Evolutionary conservation across 2,329 filamentous ascomycete genomes (phyloP).

Genomic region (Rutstroemia sp.): DNA sequence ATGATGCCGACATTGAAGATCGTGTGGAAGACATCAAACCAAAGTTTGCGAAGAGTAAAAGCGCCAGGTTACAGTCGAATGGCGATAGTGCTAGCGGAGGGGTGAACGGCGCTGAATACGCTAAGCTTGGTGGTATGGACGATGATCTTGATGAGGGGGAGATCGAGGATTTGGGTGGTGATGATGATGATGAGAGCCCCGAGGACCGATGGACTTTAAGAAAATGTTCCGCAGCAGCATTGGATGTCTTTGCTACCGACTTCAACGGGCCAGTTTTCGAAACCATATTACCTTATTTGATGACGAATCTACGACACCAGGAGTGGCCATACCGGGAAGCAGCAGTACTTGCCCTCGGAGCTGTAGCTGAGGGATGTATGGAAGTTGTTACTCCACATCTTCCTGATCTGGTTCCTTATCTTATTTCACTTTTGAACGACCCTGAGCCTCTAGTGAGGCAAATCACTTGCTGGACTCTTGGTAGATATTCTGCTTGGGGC

Average conservation of each 20-base stretch:
- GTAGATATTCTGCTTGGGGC: constrained; percentile 89
- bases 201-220: constrained; percentile 93
- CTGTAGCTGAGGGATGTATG: constrained; percentile 92
- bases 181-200: constrained; percentile 72
- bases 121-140: constrained; percentile 40
- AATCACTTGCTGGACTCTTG: constrained; percentile 97
- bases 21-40: constrained; percentile 87
- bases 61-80: constrained; percentile 34
- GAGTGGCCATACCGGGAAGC: constrained; percentile 94
- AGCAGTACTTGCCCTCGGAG: constrained; percentile 86
- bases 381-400: constrained; percentile 83
- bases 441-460: constrained; percentile 84
- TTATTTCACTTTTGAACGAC: constrained; percentile 80
- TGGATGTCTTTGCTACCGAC: constrained; percentile 89
- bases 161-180: constrained; percentile 62
- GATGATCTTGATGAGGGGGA: constrained; percentile 82
- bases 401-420: constrained; percentile 81
- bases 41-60: constrained; percentile 70
- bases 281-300: constrained; percentile 86
- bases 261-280: constrained; percentile 86
- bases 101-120: constrained; percentile 47
- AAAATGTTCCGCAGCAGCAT: constrained; percentile 91
- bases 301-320: constrained; percentile 75
- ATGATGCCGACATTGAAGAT: constrained; percentile 90
- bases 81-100: constrained; percentile 43